Base-by-base conservation (phyloP, 768 basidiomycete genomes). In the Leucosporidium scottii region DNA sequence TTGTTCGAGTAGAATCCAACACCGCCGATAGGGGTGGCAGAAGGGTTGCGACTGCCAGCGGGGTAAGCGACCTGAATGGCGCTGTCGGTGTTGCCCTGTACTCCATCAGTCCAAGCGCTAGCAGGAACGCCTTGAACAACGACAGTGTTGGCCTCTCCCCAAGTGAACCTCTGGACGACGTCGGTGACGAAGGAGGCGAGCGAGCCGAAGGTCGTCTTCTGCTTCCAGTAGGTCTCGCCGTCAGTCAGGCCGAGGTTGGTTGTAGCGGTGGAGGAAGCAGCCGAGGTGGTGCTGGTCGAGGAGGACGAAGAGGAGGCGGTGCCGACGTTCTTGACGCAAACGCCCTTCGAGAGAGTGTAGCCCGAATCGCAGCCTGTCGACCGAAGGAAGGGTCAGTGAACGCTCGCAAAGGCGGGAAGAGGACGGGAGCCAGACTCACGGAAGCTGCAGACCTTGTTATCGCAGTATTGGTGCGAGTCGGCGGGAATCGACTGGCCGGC, bases 21-120 rank as follows among this genome's bases (percentile, higher is more conserved):
- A 0, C 75, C 75, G 15, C 75, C 75, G 23, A 64, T 30, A 3
- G 67, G 69, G 25, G 3, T n/a, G 18, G 17, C 4, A 1, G 62
- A 49, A 5, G 75, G 75, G 55, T 74, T 74, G 31, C 69, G 23
- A 9, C 59, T 59, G 9, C 72, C 74, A 0, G 47, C 31, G 8
- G 75, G 75, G 61, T 69, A 76, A 9, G 34, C 39, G 31, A 74
- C 72, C 64, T 73, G 67, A 25, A 75, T n/a, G 20, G 70, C 71
- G 17, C 51, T 54, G 9, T 47, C n/a, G n/a, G 25, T 44, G 34
- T 66, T 64, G 7, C 44, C n/a, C 50, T 61, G 58, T 5, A 34
- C 55, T 36, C 63, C 63, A 30, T 21, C 21, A 1, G 65, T 63
- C 67, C 67, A 72, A 1, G 57, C 30, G 21, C 10, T 20, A 2